These are phyloP conservation scores for Myxozyma melibiosi DNA, from an alignment of 805 yeast genomes.

Conservation along the genomic window DNA sequence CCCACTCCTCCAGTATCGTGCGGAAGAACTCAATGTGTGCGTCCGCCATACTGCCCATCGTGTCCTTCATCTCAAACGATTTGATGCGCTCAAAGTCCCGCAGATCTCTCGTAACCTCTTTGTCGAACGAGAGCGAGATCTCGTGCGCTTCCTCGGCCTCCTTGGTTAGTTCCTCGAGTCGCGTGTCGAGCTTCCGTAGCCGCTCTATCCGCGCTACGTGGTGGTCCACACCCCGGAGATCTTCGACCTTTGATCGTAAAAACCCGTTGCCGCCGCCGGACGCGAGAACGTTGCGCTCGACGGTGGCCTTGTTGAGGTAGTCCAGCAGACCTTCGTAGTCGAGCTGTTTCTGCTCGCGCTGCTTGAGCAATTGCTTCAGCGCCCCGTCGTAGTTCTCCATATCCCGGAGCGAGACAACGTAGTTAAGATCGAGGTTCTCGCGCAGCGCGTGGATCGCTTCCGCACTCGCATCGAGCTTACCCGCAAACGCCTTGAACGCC, in stretches of 20 bases:
- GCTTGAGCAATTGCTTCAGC: slow-evolving; percentile 67
- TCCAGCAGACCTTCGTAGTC: slow-evolving; percentile 86
- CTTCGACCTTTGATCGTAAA: slow-evolving; percentile 60
- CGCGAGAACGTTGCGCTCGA: slow-evolving; percentile 60
- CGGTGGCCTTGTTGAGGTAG: slow-evolving; percentile 69
- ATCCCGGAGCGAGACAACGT: slow-evolving; percentile 80
- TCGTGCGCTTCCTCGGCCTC: slow-evolving; percentile 57
- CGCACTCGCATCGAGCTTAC: slow-evolving; percentile 51
- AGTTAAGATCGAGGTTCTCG: slow-evolving; percentile 70
- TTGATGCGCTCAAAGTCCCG: slow-evolving; percentile 77
- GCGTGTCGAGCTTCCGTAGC: slow-evolving; percentile 52
- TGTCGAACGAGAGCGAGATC: slow-evolving; percentile 57
- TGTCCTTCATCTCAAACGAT: slow-evolving; percentile 69
- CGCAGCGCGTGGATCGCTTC: slow-evolving; percentile 42
- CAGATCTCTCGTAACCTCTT: slow-evolving; percentile 58
- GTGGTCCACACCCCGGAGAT: slow-evolving; percentile 63
- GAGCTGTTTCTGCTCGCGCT: slow-evolving; percentile 87
- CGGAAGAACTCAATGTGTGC: slow-evolving; percentile 74
- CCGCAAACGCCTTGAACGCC: slow-evolving; percentile 51
- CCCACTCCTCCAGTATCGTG: slow-evolving; percentile 39
- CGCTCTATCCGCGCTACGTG: slow-evolving; percentile 57
- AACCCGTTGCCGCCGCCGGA: slow-evolving; percentile 58
- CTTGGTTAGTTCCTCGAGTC: slow-evolving; percentile 51
- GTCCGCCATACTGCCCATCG: slow-evolving; percentile 73
- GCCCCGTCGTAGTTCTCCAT: slow-evolving; percentile 77